A percentile compares a stretch with the other conserved stretches of the same genome.
These are phyloP conservation scores for Coprinopsis cinerea DNA, from an alignment of 768 basidiomycete species.

Conservation along the genomic window DNA sequence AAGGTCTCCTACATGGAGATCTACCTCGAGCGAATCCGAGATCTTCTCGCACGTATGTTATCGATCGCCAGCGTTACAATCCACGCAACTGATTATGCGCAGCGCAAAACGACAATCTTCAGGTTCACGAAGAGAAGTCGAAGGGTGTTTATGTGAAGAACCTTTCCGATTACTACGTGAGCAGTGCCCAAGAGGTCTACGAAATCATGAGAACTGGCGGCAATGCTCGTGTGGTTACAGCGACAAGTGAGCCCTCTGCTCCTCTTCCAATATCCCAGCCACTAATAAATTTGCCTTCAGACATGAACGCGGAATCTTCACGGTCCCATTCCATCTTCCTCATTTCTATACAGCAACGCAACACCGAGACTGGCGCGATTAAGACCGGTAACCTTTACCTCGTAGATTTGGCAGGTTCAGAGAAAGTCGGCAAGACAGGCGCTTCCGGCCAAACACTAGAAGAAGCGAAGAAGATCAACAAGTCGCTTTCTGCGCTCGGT, in stretches of 20 bases:
- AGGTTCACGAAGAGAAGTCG: conserved; percentile 97
- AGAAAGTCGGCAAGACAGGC: conserved; percentile 99
- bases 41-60: conserved; percentile 87
- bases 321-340: conserved; percentile 99
- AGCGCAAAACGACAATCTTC: conserved; percentile 98
- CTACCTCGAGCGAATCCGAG: conserved; percentile 92
- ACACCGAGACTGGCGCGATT: conserved; percentile 91
- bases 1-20: conserved; percentile 99
- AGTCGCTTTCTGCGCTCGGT: conserved; percentile 92
- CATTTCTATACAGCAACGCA: conserved; percentile 94
- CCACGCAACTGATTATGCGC: background rate
- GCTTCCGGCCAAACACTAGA: conserved; percentile 98
- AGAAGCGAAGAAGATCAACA: conserved; percentile 99
- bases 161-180: conserved; percentile 96
- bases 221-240: conserved; percentile 82
- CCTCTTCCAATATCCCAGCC: background rate
- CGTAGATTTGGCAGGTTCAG: conserved; percentile 96
- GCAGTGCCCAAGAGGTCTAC: conserved; percentile 91
- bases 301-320: conserved; percentile 99
- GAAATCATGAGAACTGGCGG: conserved; percentile 99
- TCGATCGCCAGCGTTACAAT: background rate
- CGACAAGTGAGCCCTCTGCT: conserved; percentile 67
- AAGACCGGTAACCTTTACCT: conserved; percentile 97
- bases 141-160: conserved; percentile 98
- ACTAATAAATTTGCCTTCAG: conserved; percentile 33